Conservation (phyloP, 176 grass and related monocot species). For the Avena eriantha region DNA sequence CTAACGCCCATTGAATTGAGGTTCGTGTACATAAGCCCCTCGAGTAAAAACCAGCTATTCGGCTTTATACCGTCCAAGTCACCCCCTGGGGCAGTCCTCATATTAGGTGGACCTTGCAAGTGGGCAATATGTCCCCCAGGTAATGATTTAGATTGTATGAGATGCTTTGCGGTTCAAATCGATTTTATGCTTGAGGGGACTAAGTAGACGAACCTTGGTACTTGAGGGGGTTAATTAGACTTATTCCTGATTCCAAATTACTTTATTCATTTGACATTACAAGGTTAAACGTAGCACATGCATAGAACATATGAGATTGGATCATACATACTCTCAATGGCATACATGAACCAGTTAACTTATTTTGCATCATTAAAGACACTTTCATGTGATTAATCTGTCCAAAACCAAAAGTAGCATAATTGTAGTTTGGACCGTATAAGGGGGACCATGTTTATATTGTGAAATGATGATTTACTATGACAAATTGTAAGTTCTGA, state of each 20-base stretch:
- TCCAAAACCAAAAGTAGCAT: slow-evolving; percentile 13
- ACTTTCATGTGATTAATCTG: slow-evolving; percentile 5
- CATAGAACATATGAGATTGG: neutral
- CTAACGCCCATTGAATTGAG: neutral
- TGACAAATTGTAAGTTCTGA: neutral
- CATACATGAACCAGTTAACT: neutral
- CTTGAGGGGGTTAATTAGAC: neutral
- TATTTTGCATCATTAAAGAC: neutral
- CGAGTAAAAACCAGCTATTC: neutral
- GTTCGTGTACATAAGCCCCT: neutral
- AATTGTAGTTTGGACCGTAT: neutral
- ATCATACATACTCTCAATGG: neutral
- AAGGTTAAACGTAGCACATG: slow-evolving; percentile 7
- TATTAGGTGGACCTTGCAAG: neutral
- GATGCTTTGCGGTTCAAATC: neutral
- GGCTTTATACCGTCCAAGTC: neutral
- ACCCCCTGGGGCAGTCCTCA: neutral
- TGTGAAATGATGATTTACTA: slow-evolving; percentile 8
- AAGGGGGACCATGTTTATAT: neutral
- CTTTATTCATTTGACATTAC: neutral
- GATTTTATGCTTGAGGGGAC: neutral
- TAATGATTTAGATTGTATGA: slow-evolving; percentile 15
- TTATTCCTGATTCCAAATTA: neutral
- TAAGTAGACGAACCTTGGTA: neutral
- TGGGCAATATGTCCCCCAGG: neutral